These are phyloP conservation scores for Quercus tomentella DNA, from an alignment of 331 rosid species.

Conservation along the genomic window DNA sequence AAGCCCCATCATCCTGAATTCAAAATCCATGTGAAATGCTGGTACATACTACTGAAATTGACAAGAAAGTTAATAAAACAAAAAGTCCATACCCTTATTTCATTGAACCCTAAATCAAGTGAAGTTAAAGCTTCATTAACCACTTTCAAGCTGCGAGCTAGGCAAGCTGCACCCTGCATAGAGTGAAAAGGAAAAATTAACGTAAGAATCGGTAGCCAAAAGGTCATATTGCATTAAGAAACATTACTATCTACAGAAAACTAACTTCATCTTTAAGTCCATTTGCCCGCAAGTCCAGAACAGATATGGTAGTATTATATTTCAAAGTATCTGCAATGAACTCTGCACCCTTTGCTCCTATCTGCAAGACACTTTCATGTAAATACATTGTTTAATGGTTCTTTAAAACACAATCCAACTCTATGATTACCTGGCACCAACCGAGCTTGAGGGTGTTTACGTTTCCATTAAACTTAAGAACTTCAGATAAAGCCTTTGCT, in stretches of 20 bases:
- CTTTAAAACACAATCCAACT: neutral
- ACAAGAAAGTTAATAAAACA: neutral
- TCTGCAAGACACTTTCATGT: constrained; percentile 39
- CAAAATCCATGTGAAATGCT: constrained; percentile 7
- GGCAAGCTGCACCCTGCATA: constrained; percentile 78
- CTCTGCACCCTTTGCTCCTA: constrained; percentile 94
- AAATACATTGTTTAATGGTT: neutral
- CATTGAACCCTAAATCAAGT: constrained; percentile 89
- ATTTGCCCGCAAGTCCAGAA: constrained; percentile 85
- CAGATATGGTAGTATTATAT: constrained; percentile 78
- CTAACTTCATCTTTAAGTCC: constrained; percentile 90
- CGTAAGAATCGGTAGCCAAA: constrained; percentile 9
- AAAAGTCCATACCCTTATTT: constrained; percentile 67
- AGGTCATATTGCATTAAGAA: neutral
- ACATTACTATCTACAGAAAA: constrained; percentile 7
- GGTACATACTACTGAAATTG: constrained; percentile 2
- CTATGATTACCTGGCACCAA: constrained; percentile 91
- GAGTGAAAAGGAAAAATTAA: constrained; percentile 11
- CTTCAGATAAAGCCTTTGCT: constrained; percentile 83
- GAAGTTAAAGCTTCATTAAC: constrained; percentile 95
- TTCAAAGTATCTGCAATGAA: constrained; percentile 81
- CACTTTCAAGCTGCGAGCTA: constrained; percentile 98
- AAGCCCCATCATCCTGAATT: constrained; percentile 92
- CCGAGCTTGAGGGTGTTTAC: constrained; percentile 88
- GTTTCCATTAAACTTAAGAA: constrained; percentile 87